Conservation (phyloP, 179 eudicot genomes). For the Amaranthus tricolor region DNA sequence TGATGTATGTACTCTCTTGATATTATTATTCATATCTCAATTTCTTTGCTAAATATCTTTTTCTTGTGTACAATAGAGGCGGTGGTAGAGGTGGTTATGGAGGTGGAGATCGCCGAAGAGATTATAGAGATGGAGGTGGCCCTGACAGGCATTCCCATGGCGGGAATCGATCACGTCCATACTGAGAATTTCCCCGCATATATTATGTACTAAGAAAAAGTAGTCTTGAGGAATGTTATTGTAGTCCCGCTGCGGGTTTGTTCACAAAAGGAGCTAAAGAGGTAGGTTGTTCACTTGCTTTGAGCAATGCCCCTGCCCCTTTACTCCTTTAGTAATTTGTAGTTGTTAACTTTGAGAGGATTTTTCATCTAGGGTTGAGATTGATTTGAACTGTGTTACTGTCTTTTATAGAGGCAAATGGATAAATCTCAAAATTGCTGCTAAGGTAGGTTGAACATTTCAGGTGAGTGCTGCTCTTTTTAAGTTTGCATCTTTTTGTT, state of each 20-base stretch:
- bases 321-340: conserved; percentile 46
- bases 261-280: conserved; percentile 65
- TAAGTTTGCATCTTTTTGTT: conserved; percentile 20
- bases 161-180: conserved; percentile 88
- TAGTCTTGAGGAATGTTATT: conserved; percentile 55
- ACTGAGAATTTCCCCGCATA: conserved; percentile 42
- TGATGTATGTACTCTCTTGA: neutral
- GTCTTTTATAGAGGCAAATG: conserved; percentile 78
- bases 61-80: conserved; percentile 42
- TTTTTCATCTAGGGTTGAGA: conserved; percentile 36
- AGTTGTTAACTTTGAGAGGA: conserved; percentile 32
- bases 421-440: conserved; percentile 90
- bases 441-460: conserved; percentile 64
- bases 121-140: conserved; percentile 67
- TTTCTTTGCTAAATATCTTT: conserved; percentile 15
- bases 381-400: conserved; percentile 66
- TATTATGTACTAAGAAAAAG: conserved; percentile 41
- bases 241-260: conserved; percentile 39
- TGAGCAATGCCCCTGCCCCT: conserved; percentile 60
- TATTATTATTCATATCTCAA: neutral
- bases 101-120: conserved; percentile 83
- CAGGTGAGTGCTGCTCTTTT: conserved; percentile 84
- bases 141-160: conserved; percentile 77
- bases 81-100: conserved; percentile 70
- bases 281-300: conserved; percentile 77